A percentile compares a stretch with the other conserved stretches of the same genome.
Conservation (phyloP, 2,329 filamentous ascomycete genomes). For the Talaromyces sp. region DNA sequence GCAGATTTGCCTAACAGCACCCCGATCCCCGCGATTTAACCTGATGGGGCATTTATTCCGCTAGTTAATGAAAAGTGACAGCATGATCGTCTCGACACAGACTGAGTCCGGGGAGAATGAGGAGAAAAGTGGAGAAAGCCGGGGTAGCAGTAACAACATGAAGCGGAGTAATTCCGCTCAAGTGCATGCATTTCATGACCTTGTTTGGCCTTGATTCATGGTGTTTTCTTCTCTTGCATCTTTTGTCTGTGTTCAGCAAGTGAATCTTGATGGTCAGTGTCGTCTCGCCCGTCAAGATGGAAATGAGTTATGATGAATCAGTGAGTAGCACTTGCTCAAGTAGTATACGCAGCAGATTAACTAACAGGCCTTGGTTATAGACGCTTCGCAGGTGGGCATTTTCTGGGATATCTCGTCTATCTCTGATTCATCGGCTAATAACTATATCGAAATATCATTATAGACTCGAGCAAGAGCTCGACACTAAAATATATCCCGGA, state of each 20-base stretch:
- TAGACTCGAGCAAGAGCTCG: conserved; percentile 46
- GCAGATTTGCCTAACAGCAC: neutral
- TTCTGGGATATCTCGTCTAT: too few relatives aligned
- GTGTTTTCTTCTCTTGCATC: neutral
- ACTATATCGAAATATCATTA: neutral
- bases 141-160: neutral
- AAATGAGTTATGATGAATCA: too few relatives aligned
- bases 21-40: neutral
- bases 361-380: too few relatives aligned
- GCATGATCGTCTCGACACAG: neutral
- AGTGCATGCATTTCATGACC: neutral
- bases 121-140: neutral
- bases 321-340: too few relatives aligned
- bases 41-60: neutral
- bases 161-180: neutral
- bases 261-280: too few relatives aligned
- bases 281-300: neutral
- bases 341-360: too few relatives aligned
- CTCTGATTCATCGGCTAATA: neutral
- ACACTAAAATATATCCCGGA: conserved; percentile 51
- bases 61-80: neutral
- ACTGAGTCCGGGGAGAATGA: neutral
- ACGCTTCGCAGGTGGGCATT: too few relatives aligned
- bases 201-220: neutral
- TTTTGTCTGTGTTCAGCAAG: neutral